phyloP scores from a whole-genome alignment of 257 asterid species.

The Euphrasia confusa region DNA sequence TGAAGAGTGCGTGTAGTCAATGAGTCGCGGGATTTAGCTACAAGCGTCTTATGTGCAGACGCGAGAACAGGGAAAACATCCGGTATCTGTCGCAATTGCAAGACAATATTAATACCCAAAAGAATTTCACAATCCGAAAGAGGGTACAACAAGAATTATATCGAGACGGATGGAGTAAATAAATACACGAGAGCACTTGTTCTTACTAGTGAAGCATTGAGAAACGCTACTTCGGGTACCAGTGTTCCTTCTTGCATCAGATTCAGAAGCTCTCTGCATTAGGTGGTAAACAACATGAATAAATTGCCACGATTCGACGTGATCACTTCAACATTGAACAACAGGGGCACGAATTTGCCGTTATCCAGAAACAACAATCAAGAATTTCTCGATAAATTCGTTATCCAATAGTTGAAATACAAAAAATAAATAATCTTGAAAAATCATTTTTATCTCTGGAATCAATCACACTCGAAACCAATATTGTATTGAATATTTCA shows the following conservation, averaged over 20 bases:
- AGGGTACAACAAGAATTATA: not conserved
- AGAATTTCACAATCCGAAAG: not conserved
- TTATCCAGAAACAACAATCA: not conserved
- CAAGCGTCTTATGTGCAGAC: constrained; percentile 71
- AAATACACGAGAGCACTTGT: constrained; percentile 7
- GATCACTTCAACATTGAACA: not conserved
- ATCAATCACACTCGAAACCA: no score
- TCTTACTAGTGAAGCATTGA: constrained; percentile 86
- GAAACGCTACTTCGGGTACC: constrained; percentile 82
- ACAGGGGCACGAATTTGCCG: not conserved
- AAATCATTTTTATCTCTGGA: no score
- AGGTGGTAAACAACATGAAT: not conserved
- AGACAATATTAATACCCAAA: constrained; percentile 1
- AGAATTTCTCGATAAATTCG: no score
- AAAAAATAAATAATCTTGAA: no score
- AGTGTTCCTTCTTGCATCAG: constrained; percentile 77
- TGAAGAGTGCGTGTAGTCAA: constrained; percentile 82
- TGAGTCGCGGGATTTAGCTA: constrained; percentile 68
- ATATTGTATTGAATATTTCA: no score
- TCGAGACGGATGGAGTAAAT: no score
- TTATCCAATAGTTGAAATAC: not conserved
- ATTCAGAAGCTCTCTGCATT: constrained; percentile 63
- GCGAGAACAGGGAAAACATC: constrained; percentile 84
- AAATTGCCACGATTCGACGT: not conserved
- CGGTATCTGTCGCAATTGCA: constrained; percentile 52